A percentile compares a stretch with the other conserved stretches of the same genome.
These are phyloP conservation scores for Starmerella stellata DNA, from an alignment of 805 yeast species.

Conservation along the genomic window DNA sequence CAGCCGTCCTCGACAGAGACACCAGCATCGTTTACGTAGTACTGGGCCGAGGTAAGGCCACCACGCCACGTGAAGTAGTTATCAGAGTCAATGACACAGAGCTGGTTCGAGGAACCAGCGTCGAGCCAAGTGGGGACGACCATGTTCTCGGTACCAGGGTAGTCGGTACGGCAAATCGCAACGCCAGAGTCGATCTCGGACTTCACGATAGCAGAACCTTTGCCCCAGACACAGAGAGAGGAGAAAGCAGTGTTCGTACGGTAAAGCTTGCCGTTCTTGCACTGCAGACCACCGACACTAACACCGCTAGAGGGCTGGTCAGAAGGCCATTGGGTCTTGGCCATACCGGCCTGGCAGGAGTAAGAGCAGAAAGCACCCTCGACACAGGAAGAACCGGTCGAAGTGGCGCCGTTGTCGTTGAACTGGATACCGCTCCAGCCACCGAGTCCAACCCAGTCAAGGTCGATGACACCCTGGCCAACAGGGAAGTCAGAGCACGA, in stretches of 20 bases:
- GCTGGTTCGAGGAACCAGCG: constrained; percentile 46
- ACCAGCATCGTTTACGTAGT: constrained; percentile 95
- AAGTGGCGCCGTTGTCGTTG: constrained; percentile 36
- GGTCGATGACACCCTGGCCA: constrained; percentile 67
- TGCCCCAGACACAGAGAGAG: constrained; percentile 80
- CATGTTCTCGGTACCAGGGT: constrained; percentile 99
- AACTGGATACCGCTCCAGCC: constrained; percentile 66
- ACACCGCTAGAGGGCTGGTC: constrained; percentile 75
- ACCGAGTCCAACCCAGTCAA: constrained; percentile 57
- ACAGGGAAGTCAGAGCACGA: constrained; percentile 54
- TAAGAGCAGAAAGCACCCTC: constrained; percentile 93
- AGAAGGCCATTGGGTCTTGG: constrained; percentile 95
- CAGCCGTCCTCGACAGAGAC: constrained; percentile 80
- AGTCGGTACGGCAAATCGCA: constrained; percentile 93
- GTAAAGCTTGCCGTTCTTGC: constrained; percentile 72
- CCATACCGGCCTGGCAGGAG: constrained; percentile 97
- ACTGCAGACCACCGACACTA: constrained; percentile 81
- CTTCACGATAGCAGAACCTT: constrained; percentile 46
- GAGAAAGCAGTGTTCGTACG: constrained; percentile 50
- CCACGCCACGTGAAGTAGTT: constrained; percentile 72
- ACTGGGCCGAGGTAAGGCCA: constrained; percentile 75
- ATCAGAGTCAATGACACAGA: constrained; percentile 65
- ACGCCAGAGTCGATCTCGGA: constrained; percentile 46
- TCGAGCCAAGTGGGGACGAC: constrained; percentile 72
- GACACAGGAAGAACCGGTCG: constrained; percentile 45